Evolutionary conservation across 2,329 filamentous ascomycete genomes (phyloP).

Genomic region (Stemphylium beticola): DNA sequence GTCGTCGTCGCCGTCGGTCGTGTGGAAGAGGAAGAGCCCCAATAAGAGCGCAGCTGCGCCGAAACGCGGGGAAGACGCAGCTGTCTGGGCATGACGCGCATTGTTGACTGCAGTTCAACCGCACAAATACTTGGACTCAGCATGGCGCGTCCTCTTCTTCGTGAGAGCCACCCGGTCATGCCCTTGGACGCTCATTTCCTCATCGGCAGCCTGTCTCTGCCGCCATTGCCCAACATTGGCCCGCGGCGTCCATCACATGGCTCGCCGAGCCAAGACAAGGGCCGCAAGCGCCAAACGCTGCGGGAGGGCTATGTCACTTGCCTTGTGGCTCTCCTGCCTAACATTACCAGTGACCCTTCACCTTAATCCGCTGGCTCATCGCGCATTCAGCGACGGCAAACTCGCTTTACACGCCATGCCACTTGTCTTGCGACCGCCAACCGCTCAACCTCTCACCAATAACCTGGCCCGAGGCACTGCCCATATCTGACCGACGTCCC

Average conservation of each 20-base stretch:
- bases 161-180: constrained; percentile 13
- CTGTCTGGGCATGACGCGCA: constrained; percentile 15
- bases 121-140: constrained; percentile 6
- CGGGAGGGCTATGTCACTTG: constrained; percentile 29
- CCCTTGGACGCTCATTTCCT: constrained; percentile 14
- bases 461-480: constrained; percentile 16
- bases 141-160: constrained; percentile 12
- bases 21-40: background rate
- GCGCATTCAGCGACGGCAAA: background rate
- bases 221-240: constrained; percentile 21
- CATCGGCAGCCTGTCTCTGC: constrained; percentile 11
- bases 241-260: constrained; percentile 36
- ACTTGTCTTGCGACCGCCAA: constrained; percentile 31
- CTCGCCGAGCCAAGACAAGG: constrained; percentile 31
- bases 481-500: constrained; percentile 16
- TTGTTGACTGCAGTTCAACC: background rate
- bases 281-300: constrained; percentile 37
- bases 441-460: constrained; percentile 23
- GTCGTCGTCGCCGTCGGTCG: constrained; percentile 2
- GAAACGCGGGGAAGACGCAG: constrained; percentile 12
- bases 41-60: background rate
- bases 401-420: constrained; percentile 38
- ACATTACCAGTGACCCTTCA: constrained; percentile 1
- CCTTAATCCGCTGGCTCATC: constrained; percentile 9
- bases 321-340: constrained; percentile 11